These are phyloP conservation scores for Curvularia lunata DNA, from an alignment of 2,329 filamentous ascomycete species.

Conservation along the genomic window DNA sequence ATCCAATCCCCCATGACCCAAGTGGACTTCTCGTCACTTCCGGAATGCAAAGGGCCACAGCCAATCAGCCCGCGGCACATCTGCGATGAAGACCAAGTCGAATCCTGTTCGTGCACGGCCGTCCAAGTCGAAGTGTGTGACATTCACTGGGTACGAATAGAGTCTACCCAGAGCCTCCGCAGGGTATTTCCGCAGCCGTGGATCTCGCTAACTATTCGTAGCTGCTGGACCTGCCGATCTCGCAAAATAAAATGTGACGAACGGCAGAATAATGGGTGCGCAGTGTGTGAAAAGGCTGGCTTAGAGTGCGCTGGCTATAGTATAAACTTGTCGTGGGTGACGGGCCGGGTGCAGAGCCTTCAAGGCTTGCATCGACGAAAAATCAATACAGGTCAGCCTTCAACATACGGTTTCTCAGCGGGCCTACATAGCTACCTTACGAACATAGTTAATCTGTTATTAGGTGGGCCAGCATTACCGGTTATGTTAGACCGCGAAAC, in stretches of 20 bases:
- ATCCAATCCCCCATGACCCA: not conserved
- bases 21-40: not conserved
- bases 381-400: not conserved
- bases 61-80: not conserved
- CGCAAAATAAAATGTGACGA: not conserved
- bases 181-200: not conserved
- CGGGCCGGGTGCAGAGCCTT: not conserved
- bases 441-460: not conserved
- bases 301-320: not conserved
- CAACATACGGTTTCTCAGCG: not conserved
- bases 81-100: not conserved
- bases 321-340: not conserved
- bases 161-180: not conserved
- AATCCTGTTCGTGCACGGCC: not conserved
- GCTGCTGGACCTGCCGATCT: not conserved
- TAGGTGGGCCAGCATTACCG: not conserved
- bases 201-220: not conserved
- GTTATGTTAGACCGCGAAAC: not conserved
- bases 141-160: not conserved
- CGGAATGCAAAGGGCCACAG: not conserved
- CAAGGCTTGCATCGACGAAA: not conserved
- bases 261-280: not conserved
- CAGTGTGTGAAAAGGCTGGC: not conserved
- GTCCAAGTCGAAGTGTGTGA: not conserved
- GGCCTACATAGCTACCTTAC: not conserved